Conservation (phyloP, 2,329 filamentous ascomycete genomes). For the Fusarium incarnatum region DNA sequence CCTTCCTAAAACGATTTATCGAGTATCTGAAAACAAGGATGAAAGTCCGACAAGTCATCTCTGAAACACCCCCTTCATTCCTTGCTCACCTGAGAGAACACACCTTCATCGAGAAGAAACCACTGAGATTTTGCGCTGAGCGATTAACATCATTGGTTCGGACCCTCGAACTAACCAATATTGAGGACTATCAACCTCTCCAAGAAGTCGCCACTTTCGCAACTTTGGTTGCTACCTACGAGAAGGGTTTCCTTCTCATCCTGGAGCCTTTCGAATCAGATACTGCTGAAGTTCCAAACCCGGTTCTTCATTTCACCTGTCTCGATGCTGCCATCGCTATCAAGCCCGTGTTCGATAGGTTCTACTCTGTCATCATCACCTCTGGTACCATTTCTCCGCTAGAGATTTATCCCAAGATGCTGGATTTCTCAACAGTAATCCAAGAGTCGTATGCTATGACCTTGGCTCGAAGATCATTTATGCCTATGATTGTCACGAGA, state of each 20-base stretch:
- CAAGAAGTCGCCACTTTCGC: constrained; percentile 99
- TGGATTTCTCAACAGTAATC: constrained; percentile 90
- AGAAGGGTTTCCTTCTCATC: constrained; percentile 94
- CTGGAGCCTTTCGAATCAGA: constrained; percentile 98
- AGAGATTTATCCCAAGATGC: constrained; percentile 99
- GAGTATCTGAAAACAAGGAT: constrained; percentile 98
- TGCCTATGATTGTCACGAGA: constrained; percentile 97
- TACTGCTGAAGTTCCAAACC: constrained; percentile 93
- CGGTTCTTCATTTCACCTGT: constrained; percentile 96
- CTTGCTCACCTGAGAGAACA: constrained; percentile 92
- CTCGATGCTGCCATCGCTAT: constrained; percentile 98
- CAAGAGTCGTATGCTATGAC: constrained; percentile 99
- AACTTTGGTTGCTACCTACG: constrained; percentile 94
- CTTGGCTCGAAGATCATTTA: constrained; percentile 89
- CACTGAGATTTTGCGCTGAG: constrained; percentile 93
- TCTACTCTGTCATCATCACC: constrained; percentile 98
- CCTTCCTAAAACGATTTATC: constrained; percentile 95
- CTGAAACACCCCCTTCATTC: constrained; percentile 95
- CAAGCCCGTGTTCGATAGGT: constrained; percentile 95
- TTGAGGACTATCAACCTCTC: constrained; percentile 96
- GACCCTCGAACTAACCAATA: constrained; percentile 94
- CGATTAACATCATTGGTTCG: constrained; percentile 92
- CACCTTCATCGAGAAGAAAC: constrained; percentile 98
- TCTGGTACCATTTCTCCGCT: constrained; percentile 96
- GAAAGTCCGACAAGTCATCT: constrained; percentile 98